Conservation (phyloP, 2,329 filamentous ascomycete genomes). For the Diaporthe humulicola region DNA sequence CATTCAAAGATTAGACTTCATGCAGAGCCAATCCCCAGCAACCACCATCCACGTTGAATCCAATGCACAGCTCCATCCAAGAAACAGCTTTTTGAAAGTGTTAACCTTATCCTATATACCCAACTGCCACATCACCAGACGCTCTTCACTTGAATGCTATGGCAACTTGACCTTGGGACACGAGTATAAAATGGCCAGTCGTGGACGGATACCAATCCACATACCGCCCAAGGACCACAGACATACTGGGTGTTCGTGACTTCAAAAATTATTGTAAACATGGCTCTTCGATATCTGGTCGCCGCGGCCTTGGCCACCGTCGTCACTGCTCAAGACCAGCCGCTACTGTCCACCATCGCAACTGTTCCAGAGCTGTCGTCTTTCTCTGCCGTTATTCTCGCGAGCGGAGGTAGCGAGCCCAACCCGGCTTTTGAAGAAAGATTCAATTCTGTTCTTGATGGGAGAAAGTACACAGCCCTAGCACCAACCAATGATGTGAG, state of each 20-base stretch:
- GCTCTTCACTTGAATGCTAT: neutral
- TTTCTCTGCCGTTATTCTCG: slow-evolving; percentile 25
- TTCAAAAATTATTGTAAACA: neutral
- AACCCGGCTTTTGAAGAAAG: slow-evolving; percentile 33
- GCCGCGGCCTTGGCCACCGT: neutral
- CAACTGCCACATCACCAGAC: neutral
- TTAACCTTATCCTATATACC: neutral
- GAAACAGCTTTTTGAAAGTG: slow-evolving; percentile 7
- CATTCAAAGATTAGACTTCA: slow-evolving; percentile 25
- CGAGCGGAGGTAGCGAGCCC: slow-evolving; percentile 10
- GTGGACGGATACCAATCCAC: too few species aligned
- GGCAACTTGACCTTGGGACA: neutral
- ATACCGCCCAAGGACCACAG: neutral
- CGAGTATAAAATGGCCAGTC: slow-evolving; percentile 14
- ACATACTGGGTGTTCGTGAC: neutral
- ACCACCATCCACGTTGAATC: neutral
- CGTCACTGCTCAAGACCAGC: slow-evolving; percentile 7
- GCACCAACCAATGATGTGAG: slow-evolving; percentile 31
- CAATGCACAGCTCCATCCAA: slow-evolving; percentile 13
- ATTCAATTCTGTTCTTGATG: slow-evolving; percentile 32
- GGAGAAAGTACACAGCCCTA: slow-evolving; percentile 31
- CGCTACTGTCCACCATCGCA: slow-evolving; percentile 28
- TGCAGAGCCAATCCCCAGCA: slow-evolving; percentile 20
- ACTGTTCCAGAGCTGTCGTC: slow-evolving; percentile 29
- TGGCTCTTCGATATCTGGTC: neutral